Base-by-base conservation (phyloP, 202 grass and related monocot species). In the Cymbopogon flexuosus region DNA sequence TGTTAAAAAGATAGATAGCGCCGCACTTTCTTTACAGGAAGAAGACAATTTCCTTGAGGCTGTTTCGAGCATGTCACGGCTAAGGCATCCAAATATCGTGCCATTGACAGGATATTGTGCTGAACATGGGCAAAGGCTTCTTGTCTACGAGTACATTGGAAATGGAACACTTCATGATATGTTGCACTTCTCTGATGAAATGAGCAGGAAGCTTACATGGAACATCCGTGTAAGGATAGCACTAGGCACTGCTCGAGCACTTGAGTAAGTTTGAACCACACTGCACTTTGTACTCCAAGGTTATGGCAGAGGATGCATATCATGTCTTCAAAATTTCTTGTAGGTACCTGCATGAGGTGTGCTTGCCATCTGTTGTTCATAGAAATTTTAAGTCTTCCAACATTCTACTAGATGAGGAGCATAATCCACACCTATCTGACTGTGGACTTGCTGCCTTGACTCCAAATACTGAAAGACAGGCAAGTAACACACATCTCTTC, bases 321-420 rank as follows among this genome's bases (percentile, higher is more conserved):
- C 13, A 74, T 21, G 23, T 56, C 64, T 65, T 79, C 14, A 43
- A 70, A 56, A 51, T 24, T 66, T 39, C 74, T 65, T 68, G 9
- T 68, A 99, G 96, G 68, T 99, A 99, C 68, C 87, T 99, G 59
- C 96, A 99, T 85, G 96, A 99, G 90, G 96, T 99, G 66, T 99
- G 96, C 78, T 70, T 93, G 74, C 96, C 96, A 78, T 91, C 92
- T 81, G 46, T 96, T 81, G 92, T 96, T 36, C 96, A 99, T 87
- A 90, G 86, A 87, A 99, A 99, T 75, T 91, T 99, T 16, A 99
- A 99, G 71, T 99, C 96, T 19, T 83, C 87, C 51, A 99, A 99
- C 83, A 93, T 99, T 73, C 87, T 99, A 83, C 90, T 99, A 16
- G 90, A 96, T 74, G 96, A 96, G 72, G 96, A 99, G 47, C 75